Evolutionary conservation across 768 basidiomycete species (phyloP).

Genomic region (Chalciporus piperatus): DNA sequence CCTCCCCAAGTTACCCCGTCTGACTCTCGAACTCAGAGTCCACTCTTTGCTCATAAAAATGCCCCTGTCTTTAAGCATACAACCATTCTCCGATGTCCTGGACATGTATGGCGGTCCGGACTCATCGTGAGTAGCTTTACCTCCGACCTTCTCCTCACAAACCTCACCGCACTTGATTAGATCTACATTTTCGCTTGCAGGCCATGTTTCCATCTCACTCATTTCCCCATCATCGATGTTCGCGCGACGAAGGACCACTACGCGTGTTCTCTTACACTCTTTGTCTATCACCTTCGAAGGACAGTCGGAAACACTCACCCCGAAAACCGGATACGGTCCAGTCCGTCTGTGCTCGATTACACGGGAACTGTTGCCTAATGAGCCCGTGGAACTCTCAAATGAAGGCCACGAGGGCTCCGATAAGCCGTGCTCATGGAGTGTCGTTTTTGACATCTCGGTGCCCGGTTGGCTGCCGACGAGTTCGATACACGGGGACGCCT

Average conservation of each 20-base stretch:
- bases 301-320: slow-evolving; percentile 71
- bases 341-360: slow-evolving; percentile 66
- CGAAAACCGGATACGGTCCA: slow-evolving; percentile 62
- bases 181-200: slow-evolving; percentile 84
- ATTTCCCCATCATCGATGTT: slow-evolving; percentile 57
- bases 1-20: slow-evolving; percentile 11
- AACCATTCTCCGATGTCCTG: slow-evolving; percentile 53
- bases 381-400: slow-evolving; percentile 59
- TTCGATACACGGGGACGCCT: slow-evolving; percentile 43
- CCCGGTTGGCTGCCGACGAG: slow-evolving; percentile 87
- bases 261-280: slow-evolving; percentile 61
- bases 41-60: slow-evolving; percentile 38
- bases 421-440: slow-evolving; percentile 62
- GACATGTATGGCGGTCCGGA: slow-evolving; percentile 73
- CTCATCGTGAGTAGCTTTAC: slow-evolving; percentile 46
- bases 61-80: slow-evolving; percentile 64
- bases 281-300: slow-evolving; percentile 81
- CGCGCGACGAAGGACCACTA: slow-evolving; percentile 44
- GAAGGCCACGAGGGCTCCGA: slow-evolving; percentile 58
- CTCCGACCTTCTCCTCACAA: slow-evolving; percentile 1
- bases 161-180: slow-evolving; percentile 38
- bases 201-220: slow-evolving; percentile 68
- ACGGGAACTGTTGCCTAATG: slow-evolving; percentile 50
- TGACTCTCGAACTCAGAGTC: slow-evolving; percentile 7
- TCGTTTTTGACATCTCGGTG: slow-evolving; percentile 78